Base-by-base conservation (phyloP, 768 basidiomycete species). In the Kwoniella pini region DNA sequence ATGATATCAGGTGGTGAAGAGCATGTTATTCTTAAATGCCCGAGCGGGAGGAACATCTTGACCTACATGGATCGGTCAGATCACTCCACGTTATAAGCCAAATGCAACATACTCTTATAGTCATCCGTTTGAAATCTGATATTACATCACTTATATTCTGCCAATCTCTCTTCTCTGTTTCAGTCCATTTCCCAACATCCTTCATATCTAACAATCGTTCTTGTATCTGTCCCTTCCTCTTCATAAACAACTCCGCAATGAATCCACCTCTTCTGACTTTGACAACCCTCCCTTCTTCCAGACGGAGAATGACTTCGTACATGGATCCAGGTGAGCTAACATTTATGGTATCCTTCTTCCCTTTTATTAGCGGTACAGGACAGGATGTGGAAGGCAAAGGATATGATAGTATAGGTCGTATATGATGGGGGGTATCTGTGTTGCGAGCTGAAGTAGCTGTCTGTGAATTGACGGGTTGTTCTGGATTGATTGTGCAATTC, bases 1-100 rank as follows among this genome's bases (percentile, higher is more conserved):
- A 65, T 61, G 33, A 71, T 40, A 53, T 74, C 70, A n/a, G 72
- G 70, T 21, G 72, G 72, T 19, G 50, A 36, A 0, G 68, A 74
- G 39, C 72, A 74, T 1, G 72, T 70, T 12, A 71, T 64, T 3
- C 45, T 58, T 11, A 74, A 22, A 9, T 61, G 46, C 2, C 70
- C 72, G 11, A 70, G 63, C 0, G 61, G 50, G 28, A 59, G 58
- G 39, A 58, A 74, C 19, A 74, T 15, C 56, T 63, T 71, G 44
- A 68, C 59, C 72, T 74, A 24, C 9, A 46, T 4, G 15, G 26
- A 2, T 9, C 10, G 31, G 19, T 33, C 46, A 51, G 27, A 26
- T 26, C 9, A 12, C 22, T 28, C 13, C 21, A 26, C 26, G 11
- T 48, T 10, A 27, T 4, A 46, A 26, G 7, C 9, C 26, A 33